Base-by-base conservation (phyloP, 345 rosid genomes). In the Psidium friedrichsthalianum region DNA sequence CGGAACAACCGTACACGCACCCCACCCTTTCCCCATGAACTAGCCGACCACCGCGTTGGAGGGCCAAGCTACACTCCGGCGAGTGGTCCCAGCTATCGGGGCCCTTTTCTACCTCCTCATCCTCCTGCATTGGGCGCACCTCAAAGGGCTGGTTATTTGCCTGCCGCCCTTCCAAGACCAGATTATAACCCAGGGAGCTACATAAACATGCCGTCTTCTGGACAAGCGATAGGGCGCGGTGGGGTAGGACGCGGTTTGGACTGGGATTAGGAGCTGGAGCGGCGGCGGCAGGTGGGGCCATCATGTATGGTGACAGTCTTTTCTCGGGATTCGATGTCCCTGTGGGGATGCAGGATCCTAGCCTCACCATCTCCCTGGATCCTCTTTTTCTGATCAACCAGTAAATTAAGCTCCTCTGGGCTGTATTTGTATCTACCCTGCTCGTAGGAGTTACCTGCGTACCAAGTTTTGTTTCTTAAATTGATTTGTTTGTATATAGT, bases 31-130 rank as follows among this genome's bases (percentile, higher is more conserved):
- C 74, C 88, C 88, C 61, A 22, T 84, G 32, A 87, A 84, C 85
- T 82, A 81, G 64, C 86, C 51, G 82, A 84, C 83, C 82, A 80
- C 20, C 64, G 86, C 27, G 51, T 85, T 2, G 90, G 89, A 15
- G 92, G 88, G 52, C 87, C 89, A 20, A 89, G 85, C 89, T 82
- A 87, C 82, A 82, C 90, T 78, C 83, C 83, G 49, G 85, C 91
- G 4, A 27, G 53, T 15, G 83, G 83, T 24, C 83, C 85, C 0
- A 86, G 83, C 83, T 86, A 69, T 76, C 85, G 84, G 18, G 78
- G 78, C 74, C 85, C 83, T 1, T 74, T 58, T 51, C 82, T 64
- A 82, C 25, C 87, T 36, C 82, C 83, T 32, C 85, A 51, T 36
- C 86, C 80, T 36, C 87, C 86, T 64, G 83, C 64, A 56, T 69